These are phyloP conservation scores for Dothistroma pini DNA, from an alignment of 2,329 filamentous ascomycete species.

Conservation along the genomic window DNA sequence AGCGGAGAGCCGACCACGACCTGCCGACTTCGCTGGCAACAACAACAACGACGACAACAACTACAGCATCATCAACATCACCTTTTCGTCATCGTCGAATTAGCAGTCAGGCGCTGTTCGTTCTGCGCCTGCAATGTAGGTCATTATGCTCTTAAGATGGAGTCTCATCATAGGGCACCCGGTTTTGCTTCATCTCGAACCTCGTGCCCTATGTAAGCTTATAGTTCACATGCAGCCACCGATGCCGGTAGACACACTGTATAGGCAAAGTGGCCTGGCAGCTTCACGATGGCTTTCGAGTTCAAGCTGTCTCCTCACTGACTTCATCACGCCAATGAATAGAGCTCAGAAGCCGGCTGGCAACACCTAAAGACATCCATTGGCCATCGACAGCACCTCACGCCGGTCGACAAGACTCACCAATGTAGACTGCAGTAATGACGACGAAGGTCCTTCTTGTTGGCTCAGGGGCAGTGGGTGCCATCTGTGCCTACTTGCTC, in stretches of 20 bases:
- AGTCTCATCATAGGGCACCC: too few relatives aligned
- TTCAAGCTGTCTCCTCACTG: background rate
- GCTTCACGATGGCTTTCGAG: background rate
- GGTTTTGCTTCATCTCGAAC: too few relatives aligned
- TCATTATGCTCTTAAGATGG: too few relatives aligned
- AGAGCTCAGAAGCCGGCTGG: background rate
- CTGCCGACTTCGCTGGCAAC: background rate
- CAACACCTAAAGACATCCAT: too few relatives aligned
- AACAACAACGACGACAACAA: background rate
- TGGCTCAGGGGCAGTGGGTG: slow-evolving; percentile 43
- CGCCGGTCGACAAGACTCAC: background rate
- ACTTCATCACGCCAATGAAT: background rate
- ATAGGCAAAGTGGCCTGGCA: background rate
- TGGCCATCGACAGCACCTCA: too few relatives aligned
- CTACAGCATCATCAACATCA: too few relatives aligned
- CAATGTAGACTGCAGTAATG: slow-evolving; percentile 15
- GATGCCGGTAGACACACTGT: background rate
- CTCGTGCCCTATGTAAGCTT: background rate
- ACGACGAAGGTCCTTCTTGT: slow-evolving; percentile 39
- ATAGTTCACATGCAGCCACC: background rate
- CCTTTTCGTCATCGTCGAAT: too few relatives aligned
- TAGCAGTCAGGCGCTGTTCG: too few relatives aligned
- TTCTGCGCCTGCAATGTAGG: too few relatives aligned
- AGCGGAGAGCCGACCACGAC: background rate
- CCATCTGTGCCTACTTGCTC: slow-evolving; percentile 43